Evolutionary conservation across 805 yeast genomes (phyloP).

Genomic region (Teunomyces cretensis): DNA sequence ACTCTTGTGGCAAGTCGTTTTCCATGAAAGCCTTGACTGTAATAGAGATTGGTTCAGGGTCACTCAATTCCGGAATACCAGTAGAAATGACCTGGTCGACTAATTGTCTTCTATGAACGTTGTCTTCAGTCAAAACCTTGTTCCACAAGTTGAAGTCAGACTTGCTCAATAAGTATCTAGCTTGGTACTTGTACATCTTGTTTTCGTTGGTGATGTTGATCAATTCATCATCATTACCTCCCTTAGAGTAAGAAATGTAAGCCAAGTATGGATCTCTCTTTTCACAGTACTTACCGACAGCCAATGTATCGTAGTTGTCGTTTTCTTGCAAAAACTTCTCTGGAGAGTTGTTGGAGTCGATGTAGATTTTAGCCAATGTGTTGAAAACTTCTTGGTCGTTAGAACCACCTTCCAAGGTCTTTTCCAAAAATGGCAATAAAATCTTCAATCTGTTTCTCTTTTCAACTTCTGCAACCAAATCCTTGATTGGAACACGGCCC

Average conservation of each 20-base stretch:
- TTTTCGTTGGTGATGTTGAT: conserved; percentile 93
- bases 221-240: conserved; percentile 86
- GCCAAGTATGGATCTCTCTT: conserved; percentile 98
- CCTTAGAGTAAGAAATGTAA: conserved; percentile 95
- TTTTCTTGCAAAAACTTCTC: conserved; percentile 95
- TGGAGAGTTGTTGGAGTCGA: conserved; percentile 96
- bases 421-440: conserved; percentile 88
- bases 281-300: conserved; percentile 97
- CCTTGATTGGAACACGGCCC: conserved; percentile 92
- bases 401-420: conserved; percentile 78
- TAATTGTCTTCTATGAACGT: conserved; percentile 84
- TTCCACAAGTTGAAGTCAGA: conserved; percentile 87
- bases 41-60: conserved; percentile 90
- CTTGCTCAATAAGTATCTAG: conserved; percentile 87
- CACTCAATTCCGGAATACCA: conserved; percentile 91
- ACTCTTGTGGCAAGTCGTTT: conserved; percentile 86
- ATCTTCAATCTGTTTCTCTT: conserved; percentile 92
- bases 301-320: conserved; percentile 83
- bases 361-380: conserved; percentile 95
- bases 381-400: conserved; percentile 90
- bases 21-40: conserved; percentile 96
- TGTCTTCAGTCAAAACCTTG: conserved; percentile 70
- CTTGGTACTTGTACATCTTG: conserved; percentile 98
- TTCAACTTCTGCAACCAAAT: conserved; percentile 91
- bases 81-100: conserved; percentile 94